Percentiles rank a stretch among this genome's conserved stretches.
Conservation (phyloP, 805 yeast species). For the Saturnispora zaruensis region DNA sequence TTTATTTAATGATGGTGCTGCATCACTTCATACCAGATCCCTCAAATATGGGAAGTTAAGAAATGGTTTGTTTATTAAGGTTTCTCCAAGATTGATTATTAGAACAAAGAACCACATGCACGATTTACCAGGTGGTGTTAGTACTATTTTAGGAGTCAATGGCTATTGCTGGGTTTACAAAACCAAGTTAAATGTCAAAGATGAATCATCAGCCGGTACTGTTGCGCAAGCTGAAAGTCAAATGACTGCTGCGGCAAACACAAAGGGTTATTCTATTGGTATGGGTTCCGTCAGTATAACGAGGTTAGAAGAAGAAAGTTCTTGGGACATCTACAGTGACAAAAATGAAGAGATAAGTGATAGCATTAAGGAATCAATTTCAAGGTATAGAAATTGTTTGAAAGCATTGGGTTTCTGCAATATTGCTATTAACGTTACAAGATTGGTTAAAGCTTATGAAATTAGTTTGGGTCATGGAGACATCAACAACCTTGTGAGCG, state of each 20-base stretch:
- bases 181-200: constrained; percentile 31
- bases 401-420: constrained; percentile 76
- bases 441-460: constrained; percentile 79
- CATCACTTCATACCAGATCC: constrained; percentile 91
- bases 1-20: constrained; percentile 81
- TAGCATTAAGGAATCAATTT: constrained; percentile 59
- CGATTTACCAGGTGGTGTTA: constrained; percentile 88
- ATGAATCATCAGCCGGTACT: constrained; percentile 2
- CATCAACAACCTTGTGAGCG: constrained; percentile 63
- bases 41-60: constrained; percentile 90
- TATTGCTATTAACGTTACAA: constrained; percentile 75
- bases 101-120: constrained; percentile 84
- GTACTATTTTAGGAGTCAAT: constrained; percentile 85
- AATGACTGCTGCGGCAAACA: constrained; percentile 23
- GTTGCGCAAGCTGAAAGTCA: constrained; percentile 31
- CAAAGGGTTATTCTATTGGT: constrained; percentile 41
- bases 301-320: constrained; percentile 74
- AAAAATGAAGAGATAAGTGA: constrained; percentile 65
- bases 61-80: constrained; percentile 75
- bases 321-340: constrained; percentile 93
- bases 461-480: constrained; percentile 71
- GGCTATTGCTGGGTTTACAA: constrained; percentile 91
- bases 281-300: constrained; percentile 64
- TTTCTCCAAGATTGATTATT: constrained; percentile 75
- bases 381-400: constrained; percentile 79